Evolutionary conservation across 352 stramenopile genomes (phyloP), one percentile per base, ranked within the genome.

Genomic region (Phytophthora brassicae): DNA sequence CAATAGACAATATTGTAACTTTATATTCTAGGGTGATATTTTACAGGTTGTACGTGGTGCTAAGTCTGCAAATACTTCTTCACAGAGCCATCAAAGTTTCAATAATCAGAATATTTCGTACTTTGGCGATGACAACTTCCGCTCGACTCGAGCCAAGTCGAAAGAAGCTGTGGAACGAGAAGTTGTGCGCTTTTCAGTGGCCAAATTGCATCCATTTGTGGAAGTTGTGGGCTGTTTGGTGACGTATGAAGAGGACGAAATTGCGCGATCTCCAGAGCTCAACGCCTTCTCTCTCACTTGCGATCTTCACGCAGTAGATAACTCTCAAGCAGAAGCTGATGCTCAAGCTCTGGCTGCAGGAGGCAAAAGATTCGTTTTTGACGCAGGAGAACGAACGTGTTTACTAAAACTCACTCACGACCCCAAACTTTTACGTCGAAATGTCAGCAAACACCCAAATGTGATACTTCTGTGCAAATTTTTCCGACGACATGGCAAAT

Each of bases 401-500:
- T 38, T 77, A 7, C 54, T 77, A 1, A 44, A 55, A 26, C 55
- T 74, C 43, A 52, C 41, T 26, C 64, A 82, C 43, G 65, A 78
- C 33, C 56, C 58, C 1, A 79, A 76, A 38, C 19, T 45, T 11
- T 12, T 42, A 16, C 39, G 39, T 33, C 48, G 52, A 45, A 39
- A 50, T 7, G 14, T n/a, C 36, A 36, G 35, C 23, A 64, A 66
- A n/a, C 56, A 47, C 5, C 43, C 75, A 0, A 88, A 84, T 39
- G 68, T 80, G 16, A 55, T 86, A 0, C 29, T 89, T 7, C 38
- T 82, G 20, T 83, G 74, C 46, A 88, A 90, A 46, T 46, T 90
- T 22, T 90, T 83, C 39, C 66, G 66, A 20, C 61, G 66, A 8
- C 60, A 60, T 16, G 66, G 60, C 1, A 29, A 60, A 14, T 51